A percentile compares a stretch with the other conserved stretches of the same genome.
Conservation (phyloP, 495 filamentous ascomycete species). For the Aspergillus wentii region DNA sequence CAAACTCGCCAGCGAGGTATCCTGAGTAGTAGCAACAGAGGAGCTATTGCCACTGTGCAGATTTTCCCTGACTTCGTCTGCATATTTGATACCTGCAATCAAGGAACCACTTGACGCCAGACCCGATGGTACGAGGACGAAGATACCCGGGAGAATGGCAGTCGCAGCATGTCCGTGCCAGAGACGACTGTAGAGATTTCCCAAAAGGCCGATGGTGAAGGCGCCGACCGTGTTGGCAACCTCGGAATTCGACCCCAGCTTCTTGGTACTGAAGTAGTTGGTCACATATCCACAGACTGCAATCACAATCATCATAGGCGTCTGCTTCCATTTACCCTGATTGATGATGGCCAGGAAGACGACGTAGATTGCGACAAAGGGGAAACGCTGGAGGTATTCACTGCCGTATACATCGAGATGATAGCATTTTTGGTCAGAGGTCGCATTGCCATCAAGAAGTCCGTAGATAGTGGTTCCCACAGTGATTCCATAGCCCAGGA, state of each 20-base stretch:
- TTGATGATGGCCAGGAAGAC: conserved; percentile 81
- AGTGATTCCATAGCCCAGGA: conserved; percentile 92
- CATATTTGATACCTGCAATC: conserved; percentile 70
- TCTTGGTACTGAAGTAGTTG: conserved; percentile 71
- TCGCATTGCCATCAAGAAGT: conserved; percentile 68
- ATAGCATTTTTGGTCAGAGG: conserved; percentile 61
- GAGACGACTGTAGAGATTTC: conserved; percentile 79
- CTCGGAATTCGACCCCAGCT: conserved; percentile 70
- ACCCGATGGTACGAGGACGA: conserved; percentile 88
- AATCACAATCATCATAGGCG: conserved; percentile 80
- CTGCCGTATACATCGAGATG: conserved; percentile 46
- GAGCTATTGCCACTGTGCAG: conserved; percentile 37
- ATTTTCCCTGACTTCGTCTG: conserved; percentile 63
- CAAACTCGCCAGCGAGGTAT: conserved; percentile 65
- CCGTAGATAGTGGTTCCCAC: conserved; percentile 90
- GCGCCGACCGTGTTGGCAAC: conserved; percentile 84
- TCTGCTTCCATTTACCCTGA: conserved; percentile 86
- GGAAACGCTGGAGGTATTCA: conserved; percentile 45
- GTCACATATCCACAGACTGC: conserved; percentile 76
- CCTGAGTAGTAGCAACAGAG: conserved; percentile 27
- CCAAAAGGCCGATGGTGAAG: conserved; percentile 77
- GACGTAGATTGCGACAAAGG: conserved; percentile 69
- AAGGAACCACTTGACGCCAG: conserved; percentile 78
- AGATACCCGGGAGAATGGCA: conserved; percentile 88
- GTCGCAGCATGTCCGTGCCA: conserved; percentile 82